Base-by-base conservation (phyloP, 2,329 filamentous ascomycete genomes). In the Botrytis deweyae region DNA sequence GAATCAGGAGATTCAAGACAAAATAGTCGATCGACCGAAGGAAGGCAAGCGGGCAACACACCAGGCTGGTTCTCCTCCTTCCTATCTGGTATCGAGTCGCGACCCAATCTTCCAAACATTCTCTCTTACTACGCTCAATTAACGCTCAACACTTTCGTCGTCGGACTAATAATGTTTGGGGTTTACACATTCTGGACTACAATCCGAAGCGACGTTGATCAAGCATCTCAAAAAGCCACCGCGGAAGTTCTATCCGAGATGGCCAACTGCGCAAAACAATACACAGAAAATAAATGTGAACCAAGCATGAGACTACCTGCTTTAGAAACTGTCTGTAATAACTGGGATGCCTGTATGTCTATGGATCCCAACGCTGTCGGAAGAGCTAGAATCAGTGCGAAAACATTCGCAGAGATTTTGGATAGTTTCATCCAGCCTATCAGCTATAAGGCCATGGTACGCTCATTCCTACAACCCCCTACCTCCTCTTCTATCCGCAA, bases 391-490 rank as follows among this genome's bases (percentile, higher is more conserved):
- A 90, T 97, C 58, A 93, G 92, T 29, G 95, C 94, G 8, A 92
- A 93, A 80, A 96, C 95, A 40, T 92, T 98, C 80, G 95, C 95
- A 0, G 90, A 94, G 80, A 97, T 99, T 59, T 91, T 98, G 82
- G 98, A 98, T 81, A 92, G 92, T 79, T 98, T 98, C 82, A 91
- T 97, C 7, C 94, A 97, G 78, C 91, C 93, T 9, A 95, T 98
- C 82, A 94, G 92, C 76, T 92, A 93, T 83, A 98, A 98, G 83
- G 88, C 90, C 18, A 91, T 93, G 86, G 89, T 90, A 86, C 76
- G 84, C 82, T 72, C 38, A 59, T 14, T 49, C 62, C n/a, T 38
- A 9, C 8, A 25, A n/a, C 46, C 38, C 18, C n/a, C 55, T n/a
- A 29, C 12, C 5, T 40, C 36, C 36, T 20, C 12, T 25, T 22